Conservation (phyloP, 108 stramenopile species). For the Pseudonitzschia pungens region DNA sequence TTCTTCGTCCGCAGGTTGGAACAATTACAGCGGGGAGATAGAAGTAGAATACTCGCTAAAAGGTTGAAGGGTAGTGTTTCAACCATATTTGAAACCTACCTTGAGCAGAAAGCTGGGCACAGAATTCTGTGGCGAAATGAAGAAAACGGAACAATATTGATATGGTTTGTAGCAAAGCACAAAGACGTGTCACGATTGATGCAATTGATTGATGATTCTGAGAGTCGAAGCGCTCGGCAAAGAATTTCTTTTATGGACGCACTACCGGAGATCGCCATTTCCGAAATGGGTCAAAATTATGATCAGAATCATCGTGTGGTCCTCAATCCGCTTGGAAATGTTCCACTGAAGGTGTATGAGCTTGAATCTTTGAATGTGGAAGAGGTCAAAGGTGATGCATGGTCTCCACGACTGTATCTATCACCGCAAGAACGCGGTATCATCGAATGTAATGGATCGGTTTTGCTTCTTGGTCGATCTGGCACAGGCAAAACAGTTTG, state of each 20-base stretch:
- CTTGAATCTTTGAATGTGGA: constrained; percentile 19
- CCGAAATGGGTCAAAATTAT: no score
- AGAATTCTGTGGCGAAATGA: constrained; percentile 41
- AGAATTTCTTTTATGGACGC: constrained; percentile 2
- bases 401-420: constrained; percentile 44
- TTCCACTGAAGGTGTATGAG: constrained; percentile 50
- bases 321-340: constrained; percentile 39
- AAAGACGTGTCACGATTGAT: constrained; percentile 48
- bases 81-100: constrained; percentile 50
- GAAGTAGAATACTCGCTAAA: constrained; percentile 41
- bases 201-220: constrained; percentile 47
- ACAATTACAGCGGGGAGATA: constrained; percentile 46
- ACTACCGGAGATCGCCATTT: neutral
- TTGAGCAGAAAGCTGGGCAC: constrained; percentile 48
- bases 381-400: constrained; percentile 5
- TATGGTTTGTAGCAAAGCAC: constrained; percentile 51
- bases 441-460: constrained; percentile 45
- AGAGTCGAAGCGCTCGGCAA: constrained; percentile 38
- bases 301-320: constrained; percentile 5
- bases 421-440: constrained; percentile 44
- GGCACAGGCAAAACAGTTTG: constrained; percentile 63
- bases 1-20: constrained; percentile 45
- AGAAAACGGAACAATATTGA: neutral
- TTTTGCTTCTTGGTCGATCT: constrained; percentile 44
- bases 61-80: constrained; percentile 39